Conservation (phyloP, 139 green algal species). For the Chlamydomonas schloesseri region DNA sequence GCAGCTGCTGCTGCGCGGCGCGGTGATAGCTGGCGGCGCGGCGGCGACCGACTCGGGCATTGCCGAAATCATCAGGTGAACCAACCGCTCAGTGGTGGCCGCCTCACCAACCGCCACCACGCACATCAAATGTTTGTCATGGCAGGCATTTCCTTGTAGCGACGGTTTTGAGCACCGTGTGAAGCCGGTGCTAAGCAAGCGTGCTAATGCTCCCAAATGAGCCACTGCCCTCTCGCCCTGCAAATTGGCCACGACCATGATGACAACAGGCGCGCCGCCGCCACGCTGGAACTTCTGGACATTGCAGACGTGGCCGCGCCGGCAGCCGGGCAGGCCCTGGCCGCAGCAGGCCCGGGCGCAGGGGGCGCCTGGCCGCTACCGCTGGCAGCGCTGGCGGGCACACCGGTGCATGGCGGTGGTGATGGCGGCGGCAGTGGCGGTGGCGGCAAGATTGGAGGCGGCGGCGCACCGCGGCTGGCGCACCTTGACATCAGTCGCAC, state of each 20-base stretch:
- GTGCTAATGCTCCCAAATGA: too few relatives aligned
- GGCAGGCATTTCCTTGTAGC: too few relatives aligned
- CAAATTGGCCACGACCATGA: too few relatives aligned
- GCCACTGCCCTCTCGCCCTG: too few relatives aligned
- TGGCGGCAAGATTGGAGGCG: too few relatives aligned
- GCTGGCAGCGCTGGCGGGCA: slow-evolving; percentile 14
- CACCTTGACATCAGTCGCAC: slow-evolving; percentile 19
- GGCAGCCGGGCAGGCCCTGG: neutral
- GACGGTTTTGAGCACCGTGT: too few relatives aligned
- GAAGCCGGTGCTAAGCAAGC: too few relatives aligned
- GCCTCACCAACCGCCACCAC: too few relatives aligned
- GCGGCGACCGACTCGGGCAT: neutral
- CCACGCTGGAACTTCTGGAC: slow-evolving; percentile 25
- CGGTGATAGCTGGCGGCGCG: neutral
- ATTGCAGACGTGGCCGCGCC: neutral
- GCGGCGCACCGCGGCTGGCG: neutral
- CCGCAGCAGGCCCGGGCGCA: too few relatives aligned
- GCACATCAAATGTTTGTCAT: too few relatives aligned
- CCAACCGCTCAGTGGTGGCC: neutral
- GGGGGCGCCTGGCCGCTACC: neutral
- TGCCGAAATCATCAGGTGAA: neutral
- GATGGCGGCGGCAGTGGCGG: neutral
- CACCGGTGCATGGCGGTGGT: neutral
- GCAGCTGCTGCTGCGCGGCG: slow-evolving; percentile 24
- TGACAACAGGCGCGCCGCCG: slow-evolving; percentile 1